Evolutionary conservation across 768 basidiomycete genomes (phyloP), one percentile per base, ranked within the genome.

Genomic region (Tulasnella sp.): DNA sequence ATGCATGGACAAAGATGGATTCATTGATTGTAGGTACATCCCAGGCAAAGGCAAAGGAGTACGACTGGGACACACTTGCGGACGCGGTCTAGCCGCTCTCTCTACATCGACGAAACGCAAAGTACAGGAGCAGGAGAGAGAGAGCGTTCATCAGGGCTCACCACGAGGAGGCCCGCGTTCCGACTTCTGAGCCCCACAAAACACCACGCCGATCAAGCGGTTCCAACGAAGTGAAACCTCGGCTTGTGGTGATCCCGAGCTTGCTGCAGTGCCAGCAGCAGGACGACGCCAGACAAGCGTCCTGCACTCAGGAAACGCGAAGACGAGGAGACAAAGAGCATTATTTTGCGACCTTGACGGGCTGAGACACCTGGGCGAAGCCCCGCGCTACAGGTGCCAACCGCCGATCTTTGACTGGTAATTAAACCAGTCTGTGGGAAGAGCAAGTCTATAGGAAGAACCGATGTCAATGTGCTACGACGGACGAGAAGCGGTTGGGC

Each of bases 121-220:
- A n/a, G 42, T 20, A 20, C n/a, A 28, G 31, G n/a, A 28, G 14
- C 11, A 42, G n/a, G n/a, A n/a, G n/a, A 34, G 60, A 64, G 60
- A 24, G 60, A 9, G n/a, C 24, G 48, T 50, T 2, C 5, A 64
- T 14, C 60, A 64, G 60, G 60, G 60, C 60, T 64, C 60, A 28
- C 60, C 60, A 64, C 60, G 60, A 64, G 60, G 60, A 64, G 22
- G 60, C 60, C 60, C 60, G n/a, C 60, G 60, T 64, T 64, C 60
- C 60, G 60, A 64, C 60, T 64, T 64, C 24, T 3, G 60, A 64
- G 60, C 60, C 60, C 60, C 60, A 24, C 60, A 64, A 64, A 64
- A 28, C 60, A 64, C 60, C 60, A 64, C 60, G 60, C 60, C 60
- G 60, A 64, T n/a, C 18, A n/a, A 58, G 60, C 4, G 12, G 14